Conservation (phyloP, 192 early-diverging fungal species). For the Funneliformis geosporum region DNA sequence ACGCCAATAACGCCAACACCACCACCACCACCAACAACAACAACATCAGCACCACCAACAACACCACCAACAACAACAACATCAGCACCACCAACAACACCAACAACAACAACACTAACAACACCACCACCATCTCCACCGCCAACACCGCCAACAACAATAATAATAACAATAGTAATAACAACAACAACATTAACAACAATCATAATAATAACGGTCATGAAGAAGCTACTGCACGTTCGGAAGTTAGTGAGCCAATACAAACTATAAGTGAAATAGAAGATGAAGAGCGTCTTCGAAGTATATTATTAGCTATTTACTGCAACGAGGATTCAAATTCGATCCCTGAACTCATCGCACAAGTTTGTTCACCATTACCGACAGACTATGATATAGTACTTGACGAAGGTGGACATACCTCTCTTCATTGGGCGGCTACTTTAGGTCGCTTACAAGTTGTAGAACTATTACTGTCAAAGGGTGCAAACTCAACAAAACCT, state of each 20-base stretch:
- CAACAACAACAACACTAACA: too few species aligned
- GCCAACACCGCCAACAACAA: too few species aligned
- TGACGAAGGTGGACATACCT: slow-evolving; percentile 93
- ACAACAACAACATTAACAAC: neutral
- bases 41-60: too few species aligned
- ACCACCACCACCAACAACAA: too few species aligned
- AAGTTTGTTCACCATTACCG: slow-evolving; percentile 44
- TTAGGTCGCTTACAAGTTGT: slow-evolving; percentile 76
- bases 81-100: too few species aligned
- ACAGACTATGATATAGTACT: slow-evolving; percentile 83
- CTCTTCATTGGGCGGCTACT: slow-evolving; percentile 95
- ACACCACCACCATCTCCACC: too few species aligned
- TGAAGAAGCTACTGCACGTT: neutral
- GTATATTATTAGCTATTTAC: slow-evolving; percentile 84
- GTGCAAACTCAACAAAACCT: slow-evolving; percentile 65
- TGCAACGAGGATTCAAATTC: slow-evolving; percentile 69
- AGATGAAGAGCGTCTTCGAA: slow-evolving; percentile 40
- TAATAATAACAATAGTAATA: neutral
- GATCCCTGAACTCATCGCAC: slow-evolving; percentile 55
- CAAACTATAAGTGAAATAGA: slow-evolving; percentile 9
- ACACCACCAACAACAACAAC: too few species aligned
- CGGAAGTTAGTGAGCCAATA: neutral
- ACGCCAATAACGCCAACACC: too few species aligned
- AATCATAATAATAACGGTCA: neutral
- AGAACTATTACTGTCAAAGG: slow-evolving; percentile 72